Base-by-base conservation (phyloP, 306 rosid genomes). In the Sechiopsis laciniata region DNA sequence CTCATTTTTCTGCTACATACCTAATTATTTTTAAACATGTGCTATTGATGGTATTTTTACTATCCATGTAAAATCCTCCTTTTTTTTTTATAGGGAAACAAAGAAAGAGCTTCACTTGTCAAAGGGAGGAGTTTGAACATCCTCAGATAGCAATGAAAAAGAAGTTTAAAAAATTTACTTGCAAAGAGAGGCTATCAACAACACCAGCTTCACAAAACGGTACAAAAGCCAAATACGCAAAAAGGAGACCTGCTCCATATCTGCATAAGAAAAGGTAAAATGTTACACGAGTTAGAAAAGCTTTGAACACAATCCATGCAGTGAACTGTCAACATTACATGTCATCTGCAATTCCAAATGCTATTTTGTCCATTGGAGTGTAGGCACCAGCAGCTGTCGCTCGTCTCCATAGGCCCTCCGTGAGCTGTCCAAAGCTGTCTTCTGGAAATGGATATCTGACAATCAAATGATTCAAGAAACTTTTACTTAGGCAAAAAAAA, bases 341-440 rank as follows among this genome's bases (percentile, higher is more conserved):
- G 84, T 93, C 98, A 83, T 90, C 98, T 61, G 98, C 96, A 80
- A 93, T 78, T 82, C 97, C 98, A 80, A 88, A 93, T n/a, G 93
- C 89, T 86, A 88, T 85, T 84, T 90, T 93, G 57, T 93, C 98
- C 87, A 88, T 63, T 45, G 75, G 78, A 1, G 90, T 87, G 80
- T 74, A 85, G 72, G 97, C 97, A 72, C 98, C 94, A 61, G 94
- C 95, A 68, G 85, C 73, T 42, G 83, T 55, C 57, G 98, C 98
- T 78, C 97, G 81, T 81, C 88, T 83, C 97, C 97, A 90, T 66
- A 93, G 98, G 75, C 94, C 98, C 15, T 87, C 89, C 10, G 96
- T 83, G 51, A 88, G 94, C 64, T 83, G 71, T 76, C 84, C 81
- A 14, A 81, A 81, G 79, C 77, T 78, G 58, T 85, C 86, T 75